Evolutionary conservation across 2,329 filamentous ascomycete genomes (phyloP).

Genomic region (Beauveria caledonica): DNA sequence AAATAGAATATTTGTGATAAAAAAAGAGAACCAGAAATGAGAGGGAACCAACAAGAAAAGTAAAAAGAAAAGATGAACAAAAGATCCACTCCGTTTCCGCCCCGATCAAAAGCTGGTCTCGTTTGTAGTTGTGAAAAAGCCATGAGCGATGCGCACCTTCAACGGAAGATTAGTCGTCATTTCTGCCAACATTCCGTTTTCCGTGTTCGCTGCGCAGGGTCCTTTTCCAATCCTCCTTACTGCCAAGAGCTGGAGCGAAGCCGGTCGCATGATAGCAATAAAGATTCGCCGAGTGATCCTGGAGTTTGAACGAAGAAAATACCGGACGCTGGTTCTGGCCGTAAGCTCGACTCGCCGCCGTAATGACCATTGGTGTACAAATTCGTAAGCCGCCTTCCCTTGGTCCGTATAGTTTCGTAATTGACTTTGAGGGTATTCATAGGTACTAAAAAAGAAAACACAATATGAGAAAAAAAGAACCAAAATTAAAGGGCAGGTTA

Average conservation of each 20-base stretch:
- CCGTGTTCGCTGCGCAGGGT: neutral
- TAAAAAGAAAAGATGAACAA: conserved; percentile 3
- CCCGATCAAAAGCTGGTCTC: neutral
- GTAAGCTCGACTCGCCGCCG: neutral
- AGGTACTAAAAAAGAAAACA: conserved; percentile 17
- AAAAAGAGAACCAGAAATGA: conserved; percentile 12
- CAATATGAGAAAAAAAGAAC: conserved; percentile 21
- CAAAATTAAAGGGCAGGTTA: conserved; percentile 38
- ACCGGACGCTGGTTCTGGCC: conserved; percentile 1
- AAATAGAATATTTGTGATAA: conserved; percentile 8
- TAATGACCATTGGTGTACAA: conserved; percentile 3
- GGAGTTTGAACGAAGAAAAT: neutral
- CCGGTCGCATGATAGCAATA: conserved; percentile 3
- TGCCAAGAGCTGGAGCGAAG: neutral
- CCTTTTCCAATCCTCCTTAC: neutral
- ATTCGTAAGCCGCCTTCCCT: conserved; percentile 11
- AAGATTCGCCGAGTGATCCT: neutral
- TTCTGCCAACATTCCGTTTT: neutral
- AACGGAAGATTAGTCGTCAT: neutral
- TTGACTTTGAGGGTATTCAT: conserved; percentile 17
- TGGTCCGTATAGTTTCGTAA: conserved; percentile 12
- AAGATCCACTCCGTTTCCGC: conserved; percentile 7
- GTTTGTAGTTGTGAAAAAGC: neutral
- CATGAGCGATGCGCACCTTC: neutral
- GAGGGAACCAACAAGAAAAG: conserved; percentile 4